Evolutionary conservation across 2,329 filamentous ascomycete species (phyloP).

Genomic region (Trichophyton rubrum): DNA sequence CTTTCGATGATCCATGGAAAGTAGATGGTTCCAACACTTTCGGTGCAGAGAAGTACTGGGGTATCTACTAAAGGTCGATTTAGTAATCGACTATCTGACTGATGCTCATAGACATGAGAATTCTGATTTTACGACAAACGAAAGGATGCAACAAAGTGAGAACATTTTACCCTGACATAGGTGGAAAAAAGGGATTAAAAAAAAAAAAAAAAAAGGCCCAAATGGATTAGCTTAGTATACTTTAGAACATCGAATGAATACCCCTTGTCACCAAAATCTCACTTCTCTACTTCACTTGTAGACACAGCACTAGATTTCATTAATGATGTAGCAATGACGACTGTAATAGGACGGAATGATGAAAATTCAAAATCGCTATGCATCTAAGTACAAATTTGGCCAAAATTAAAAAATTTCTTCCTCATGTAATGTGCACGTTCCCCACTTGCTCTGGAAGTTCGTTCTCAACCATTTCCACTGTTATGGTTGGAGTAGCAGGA

Average conservation of each 20-base stretch:
- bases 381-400: background rate
- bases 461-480: background rate
- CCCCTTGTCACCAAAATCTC: background rate
- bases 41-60: conserved; percentile 67
- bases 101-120: background rate
- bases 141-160: background rate
- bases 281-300: background rate
- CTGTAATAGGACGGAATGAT: background rate
- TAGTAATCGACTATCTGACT: background rate
- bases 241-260: background rate
- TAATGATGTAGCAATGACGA: background rate
- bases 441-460: background rate
- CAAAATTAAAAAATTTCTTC: background rate
- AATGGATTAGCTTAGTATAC: background rate
- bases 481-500: background rate
- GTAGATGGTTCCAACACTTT: conserved; percentile 48
- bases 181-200: background rate
- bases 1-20: conserved; percentile 76
- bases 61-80: conserved; percentile 21
- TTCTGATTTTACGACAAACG: background rate
- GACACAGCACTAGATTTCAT: background rate
- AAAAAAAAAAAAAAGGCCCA: background rate
- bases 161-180: background rate
- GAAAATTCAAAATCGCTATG: background rate
- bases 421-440: background rate